Conservation (phyloP, 164 flowering plant genomes). For the Pachysandra terminalis region DNA sequence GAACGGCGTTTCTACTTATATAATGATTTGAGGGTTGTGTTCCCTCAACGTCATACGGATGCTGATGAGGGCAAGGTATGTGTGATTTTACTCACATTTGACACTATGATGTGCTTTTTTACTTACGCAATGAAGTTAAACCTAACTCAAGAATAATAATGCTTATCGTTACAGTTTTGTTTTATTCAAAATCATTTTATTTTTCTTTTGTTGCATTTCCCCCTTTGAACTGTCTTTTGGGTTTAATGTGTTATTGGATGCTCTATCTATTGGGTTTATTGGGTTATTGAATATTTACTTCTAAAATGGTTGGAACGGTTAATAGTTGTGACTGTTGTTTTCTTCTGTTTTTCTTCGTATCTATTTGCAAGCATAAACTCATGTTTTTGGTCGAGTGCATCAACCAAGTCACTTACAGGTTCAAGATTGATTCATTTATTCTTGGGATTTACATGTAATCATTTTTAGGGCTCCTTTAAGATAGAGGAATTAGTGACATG, state of each 20-base stretch:
- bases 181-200: no score
- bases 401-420: neutral
- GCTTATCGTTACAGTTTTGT: neutral
- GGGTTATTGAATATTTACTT: neutral
- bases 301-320: neutral
- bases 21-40: conserved; percentile 61
- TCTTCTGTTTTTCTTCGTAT: neutral
- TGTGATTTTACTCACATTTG: neutral
- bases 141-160: no score
- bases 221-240: neutral
- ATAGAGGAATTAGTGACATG: neutral
- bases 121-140: neutral
- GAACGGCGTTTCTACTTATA: conserved; percentile 48
- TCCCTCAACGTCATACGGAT: conserved; percentile 95
- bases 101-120: neutral
- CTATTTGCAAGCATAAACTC: neutral
- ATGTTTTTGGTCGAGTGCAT: neutral
- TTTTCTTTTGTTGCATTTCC: no score
- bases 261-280: neutral
- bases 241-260: neutral
- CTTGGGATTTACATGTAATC: neutral
- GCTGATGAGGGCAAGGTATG: conserved; percentile 95
- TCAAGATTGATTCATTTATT: no score
- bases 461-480: neutral
- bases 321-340: neutral